Conservation (phyloP, 768 basidiomycete genomes). For the Trametes punicea region DNA sequence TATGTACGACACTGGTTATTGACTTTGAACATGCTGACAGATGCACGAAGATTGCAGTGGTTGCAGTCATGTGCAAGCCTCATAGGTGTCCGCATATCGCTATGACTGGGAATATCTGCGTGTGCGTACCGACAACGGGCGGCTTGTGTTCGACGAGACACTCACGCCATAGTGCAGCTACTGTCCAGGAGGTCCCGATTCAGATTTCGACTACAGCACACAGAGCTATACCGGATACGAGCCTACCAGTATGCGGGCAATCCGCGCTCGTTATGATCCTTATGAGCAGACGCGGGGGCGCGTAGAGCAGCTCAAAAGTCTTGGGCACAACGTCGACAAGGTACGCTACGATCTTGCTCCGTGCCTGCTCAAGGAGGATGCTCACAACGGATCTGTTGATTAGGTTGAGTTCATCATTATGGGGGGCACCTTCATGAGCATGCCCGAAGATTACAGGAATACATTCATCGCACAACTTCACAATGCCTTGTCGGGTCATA, state of each 20-base stretch:
- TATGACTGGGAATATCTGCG: slow-evolving; percentile 99
- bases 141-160: neutral
- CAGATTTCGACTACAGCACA: slow-evolving; percentile 99
- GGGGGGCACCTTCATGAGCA: slow-evolving; percentile 99
- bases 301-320: slow-evolving; percentile 89
- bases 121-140: slow-evolving; percentile 49
- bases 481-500: slow-evolving; percentile 94
- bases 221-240: slow-evolving; percentile 95
- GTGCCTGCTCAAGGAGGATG: neutral
- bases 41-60: slow-evolving; percentile 80
- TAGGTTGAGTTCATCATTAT: slow-evolving; percentile 91
- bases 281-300: slow-evolving; percentile 96
- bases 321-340: slow-evolving; percentile 99
- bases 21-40: slow-evolving; percentile 2
- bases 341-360: slow-evolving; percentile 37
- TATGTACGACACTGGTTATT: slow-evolving; percentile 37
- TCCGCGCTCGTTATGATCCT: slow-evolving; percentile 93
- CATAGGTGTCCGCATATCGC: slow-evolving; percentile 99
- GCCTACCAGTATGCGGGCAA: slow-evolving; percentile 98
- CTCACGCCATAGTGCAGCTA: slow-evolving; percentile 49
- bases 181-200: slow-evolving; percentile 98
- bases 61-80: slow-evolving; percentile 99
- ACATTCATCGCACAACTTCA: slow-evolving; percentile 95
- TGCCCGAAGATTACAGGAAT: slow-evolving; percentile 93
- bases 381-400: neutral